Percentiles rank a stretch among this genome's conserved stretches.
Conservation (phyloP, 352 stramenopile genomes). For the Phytophthora pini region DNA sequence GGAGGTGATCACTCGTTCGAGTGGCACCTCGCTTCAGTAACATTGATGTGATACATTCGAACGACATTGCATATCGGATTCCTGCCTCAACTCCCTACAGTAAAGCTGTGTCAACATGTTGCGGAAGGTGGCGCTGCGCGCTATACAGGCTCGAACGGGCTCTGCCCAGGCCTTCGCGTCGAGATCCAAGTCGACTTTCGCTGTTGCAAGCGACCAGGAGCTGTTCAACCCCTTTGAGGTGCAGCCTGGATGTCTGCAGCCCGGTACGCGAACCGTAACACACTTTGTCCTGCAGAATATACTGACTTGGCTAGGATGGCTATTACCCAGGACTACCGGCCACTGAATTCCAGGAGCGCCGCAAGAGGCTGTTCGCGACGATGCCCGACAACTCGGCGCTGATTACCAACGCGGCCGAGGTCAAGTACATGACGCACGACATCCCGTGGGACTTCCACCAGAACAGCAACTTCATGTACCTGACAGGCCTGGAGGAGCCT, state of each 20-base stretch:
- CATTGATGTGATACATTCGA: too few relatives aligned
- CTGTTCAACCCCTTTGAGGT: slow-evolving; percentile 62
- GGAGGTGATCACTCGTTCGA: not conserved
- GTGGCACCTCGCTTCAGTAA: too few relatives aligned
- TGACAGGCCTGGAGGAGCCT: slow-evolving; percentile 83
- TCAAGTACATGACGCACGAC: slow-evolving; percentile 90
- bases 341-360: slow-evolving; percentile 69
- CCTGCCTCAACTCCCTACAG: not conserved
- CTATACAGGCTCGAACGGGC: slow-evolving; percentile 1
- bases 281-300: too few relatives aligned
- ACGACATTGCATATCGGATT: too few relatives aligned
- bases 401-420: slow-evolving; percentile 71
- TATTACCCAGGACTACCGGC: slow-evolving; percentile 49
- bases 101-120: slow-evolving; percentile 6
- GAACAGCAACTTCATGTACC: slow-evolving; percentile 88
- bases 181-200: slow-evolving; percentile 36
- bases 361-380: slow-evolving; percentile 62
- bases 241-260: slow-evolving; percentile 52
- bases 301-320: not conserved
- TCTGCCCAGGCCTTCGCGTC: slow-evolving; percentile 7
- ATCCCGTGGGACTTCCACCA: slow-evolving; percentile 90
- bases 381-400: slow-evolving; percentile 79
- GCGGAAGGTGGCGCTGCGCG: slow-evolving; percentile 22
- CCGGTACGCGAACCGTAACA: slow-evolving; percentile 34
- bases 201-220: slow-evolving; percentile 30